Evolutionary conservation across 129 eudicot genomes (phyloP).

Genomic region (Pseudognaphalium luteoalbum): DNA sequence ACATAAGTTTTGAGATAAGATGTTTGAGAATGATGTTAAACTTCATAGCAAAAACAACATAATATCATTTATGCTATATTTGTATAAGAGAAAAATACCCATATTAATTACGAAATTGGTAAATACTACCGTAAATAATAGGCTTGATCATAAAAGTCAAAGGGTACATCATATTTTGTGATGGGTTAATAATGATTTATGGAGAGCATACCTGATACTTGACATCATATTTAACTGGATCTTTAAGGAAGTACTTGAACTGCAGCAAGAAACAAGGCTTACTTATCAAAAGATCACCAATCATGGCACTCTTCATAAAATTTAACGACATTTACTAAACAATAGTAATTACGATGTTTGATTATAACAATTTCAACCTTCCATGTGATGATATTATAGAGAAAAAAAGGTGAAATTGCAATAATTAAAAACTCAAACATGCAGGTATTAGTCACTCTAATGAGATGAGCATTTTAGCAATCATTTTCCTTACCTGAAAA

Average conservation of each 20-base stretch:
- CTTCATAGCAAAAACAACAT: not conserved
- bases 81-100: not conserved
- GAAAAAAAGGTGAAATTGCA: no score
- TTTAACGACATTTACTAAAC: not conserved
- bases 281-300: not conserved
- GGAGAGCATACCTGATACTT: conserved; percentile 78
- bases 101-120: not conserved
- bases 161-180: not conserved
- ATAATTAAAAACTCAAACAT: no score
- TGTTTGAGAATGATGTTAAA: conserved; percentile 15
- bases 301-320: not conserved
- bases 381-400: not conserved
- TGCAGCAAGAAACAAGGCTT: conserved; percentile 33
- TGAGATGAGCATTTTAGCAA: not conserved
- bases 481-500: conserved; percentile 58
- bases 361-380: no score
- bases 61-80: not conserved
- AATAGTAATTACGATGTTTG: not conserved
- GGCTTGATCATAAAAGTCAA: conserved; percentile 24
- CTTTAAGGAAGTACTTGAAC: conserved; percentile 95
- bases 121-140: not conserved
- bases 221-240: conserved; percentile 93
- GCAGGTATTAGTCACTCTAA: not conserved
- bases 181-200: conserved; percentile 2
- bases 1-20: not conserved